These are phyloP conservation scores for Triticum urartu DNA, from an alignment of 176 grass and related monocot species.

Conservation along the genomic window DNA sequence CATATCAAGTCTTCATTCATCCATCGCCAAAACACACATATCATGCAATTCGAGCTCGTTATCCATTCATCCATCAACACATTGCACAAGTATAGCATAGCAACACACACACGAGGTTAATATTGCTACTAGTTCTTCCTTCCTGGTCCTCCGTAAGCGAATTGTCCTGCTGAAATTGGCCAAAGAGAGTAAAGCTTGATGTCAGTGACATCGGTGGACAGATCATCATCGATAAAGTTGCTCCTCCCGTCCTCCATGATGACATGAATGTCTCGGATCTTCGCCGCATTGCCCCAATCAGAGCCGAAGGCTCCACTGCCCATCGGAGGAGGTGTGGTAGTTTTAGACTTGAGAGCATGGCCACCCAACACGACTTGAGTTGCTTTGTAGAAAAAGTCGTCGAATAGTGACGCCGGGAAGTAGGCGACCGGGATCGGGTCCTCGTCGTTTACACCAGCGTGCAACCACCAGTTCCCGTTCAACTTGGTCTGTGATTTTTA, in stretches of 20 bases:
- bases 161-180: background rate
- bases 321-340: background rate
- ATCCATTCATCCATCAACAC: too few relatives aligned
- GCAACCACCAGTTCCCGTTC: slow-evolving; percentile 1
- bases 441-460: background rate
- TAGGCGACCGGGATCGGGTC: background rate
- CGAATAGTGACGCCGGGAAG: slow-evolving; percentile 3
- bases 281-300: too few relatives aligned
- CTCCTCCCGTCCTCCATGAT: too few relatives aligned
- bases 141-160: background rate
- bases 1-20: too few relatives aligned
- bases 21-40: too few relatives aligned
- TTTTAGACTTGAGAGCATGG: background rate
- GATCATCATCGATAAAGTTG: background rate
- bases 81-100: too few relatives aligned
- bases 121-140: background rate
- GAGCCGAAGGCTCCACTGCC: background rate
- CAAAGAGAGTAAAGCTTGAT: background rate
- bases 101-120: too few relatives aligned
- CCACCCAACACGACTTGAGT: background rate
- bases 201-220: background rate
- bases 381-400: background rate
- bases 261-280: too few relatives aligned
- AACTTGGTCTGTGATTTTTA: background rate
- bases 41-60: background rate